Evolutionary conservation across 1,139 yeast genomes (phyloP).

Genomic region (Blastobotrys persicus): DNA sequence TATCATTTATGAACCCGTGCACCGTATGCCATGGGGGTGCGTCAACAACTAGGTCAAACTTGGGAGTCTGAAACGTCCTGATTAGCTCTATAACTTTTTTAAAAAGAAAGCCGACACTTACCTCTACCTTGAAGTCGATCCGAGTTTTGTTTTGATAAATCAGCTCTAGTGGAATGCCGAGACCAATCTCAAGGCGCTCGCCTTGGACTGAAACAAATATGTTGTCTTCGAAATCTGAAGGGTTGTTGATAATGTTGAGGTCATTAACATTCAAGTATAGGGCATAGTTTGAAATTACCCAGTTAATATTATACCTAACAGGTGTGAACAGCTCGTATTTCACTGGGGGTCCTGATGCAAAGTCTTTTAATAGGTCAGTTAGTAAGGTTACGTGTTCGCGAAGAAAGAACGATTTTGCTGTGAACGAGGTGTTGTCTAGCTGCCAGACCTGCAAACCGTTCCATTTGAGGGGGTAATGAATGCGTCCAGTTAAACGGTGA

Average conservation of each 20-base stretch:
- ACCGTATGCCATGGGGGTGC: slow-evolving; percentile 93
- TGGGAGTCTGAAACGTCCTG: slow-evolving; percentile 45
- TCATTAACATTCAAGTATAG: slow-evolving; percentile 79
- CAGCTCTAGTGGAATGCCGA: slow-evolving; percentile 60
- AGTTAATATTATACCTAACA: slow-evolving; percentile 55
- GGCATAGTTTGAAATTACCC: slow-evolving; percentile 59
- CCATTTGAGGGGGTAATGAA: slow-evolving; percentile 77
- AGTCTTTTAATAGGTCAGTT: slow-evolving; percentile 75
- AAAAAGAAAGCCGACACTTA: slow-evolving; percentile 12
- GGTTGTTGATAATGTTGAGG: slow-evolving; percentile 81
- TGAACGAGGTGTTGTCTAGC: slow-evolving; percentile 52
- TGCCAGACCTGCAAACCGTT: slow-evolving; percentile 73
- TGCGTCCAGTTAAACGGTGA: slow-evolving; percentile 54
- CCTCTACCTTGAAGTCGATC: slow-evolving; percentile 49
- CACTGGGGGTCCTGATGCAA: slow-evolving; percentile 65
- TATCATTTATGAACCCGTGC: slow-evolving; percentile 61
- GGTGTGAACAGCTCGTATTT: slow-evolving; percentile 79
- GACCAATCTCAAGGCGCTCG: slow-evolving; percentile 47
- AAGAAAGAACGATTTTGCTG: slow-evolving; percentile 62
- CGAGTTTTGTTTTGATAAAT: slow-evolving; percentile 57
- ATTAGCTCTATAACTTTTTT: neutral
- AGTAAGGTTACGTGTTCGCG: slow-evolving; percentile 78
- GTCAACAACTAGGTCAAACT: slow-evolving; percentile 60
- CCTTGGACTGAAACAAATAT: slow-evolving; percentile 75
- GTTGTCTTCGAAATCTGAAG: slow-evolving; percentile 78